Base-by-base conservation (phyloP, 352 stramenopile species). In the Phytopythium boreale region DNA sequence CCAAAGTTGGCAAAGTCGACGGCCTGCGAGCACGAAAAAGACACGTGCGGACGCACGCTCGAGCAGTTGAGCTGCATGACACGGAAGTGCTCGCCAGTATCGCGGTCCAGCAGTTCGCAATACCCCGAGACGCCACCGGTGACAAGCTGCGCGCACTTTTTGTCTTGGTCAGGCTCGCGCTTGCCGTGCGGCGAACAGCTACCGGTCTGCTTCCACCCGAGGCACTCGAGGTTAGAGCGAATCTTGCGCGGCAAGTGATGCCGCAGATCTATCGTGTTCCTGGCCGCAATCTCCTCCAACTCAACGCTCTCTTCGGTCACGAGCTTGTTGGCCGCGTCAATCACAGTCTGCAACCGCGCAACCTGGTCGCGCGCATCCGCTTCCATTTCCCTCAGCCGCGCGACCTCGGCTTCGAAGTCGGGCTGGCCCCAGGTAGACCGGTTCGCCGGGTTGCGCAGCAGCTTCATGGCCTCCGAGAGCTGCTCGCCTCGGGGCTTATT, bases 11-110 rank as follows among this genome's bases (percentile, higher is more conserved):
- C 74, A 61, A 93, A 92, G 56, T 87, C 68, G 15, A 63, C 57
- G 26, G 82, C 84, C 37, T 84, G 71, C 15, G 74, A 67, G 57
- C 84, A 93, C 26, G 69, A 80, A 62, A 90, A 82, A 1, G 68
- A 64, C 19, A 87, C 74, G 65, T 88, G 70, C 20, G 75, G 41
- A 12, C 74, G 71, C 57, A 89, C 62, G 34, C 79, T 85, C 14
- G 74, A 76, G 43, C 83, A 93, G 36, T 81, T 79, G 17, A 85
- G 77, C 49, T 88, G 73, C 85, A 92, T 92, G 36, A 87, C 80
- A 44, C 83, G 81, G 47, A 92, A 89, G 41, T 76, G 69, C 62
- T 89, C 75, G 46, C 75, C 71, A 11, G 80, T 91, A 31, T 72
- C 67, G 14, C 64, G 47, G 47, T 93, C 83, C 24, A 79, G 17